Evolutionary conservation across 495 filamentous ascomycete genomes (phyloP).

Genomic region (Aspergillus coremiiformis): DNA sequence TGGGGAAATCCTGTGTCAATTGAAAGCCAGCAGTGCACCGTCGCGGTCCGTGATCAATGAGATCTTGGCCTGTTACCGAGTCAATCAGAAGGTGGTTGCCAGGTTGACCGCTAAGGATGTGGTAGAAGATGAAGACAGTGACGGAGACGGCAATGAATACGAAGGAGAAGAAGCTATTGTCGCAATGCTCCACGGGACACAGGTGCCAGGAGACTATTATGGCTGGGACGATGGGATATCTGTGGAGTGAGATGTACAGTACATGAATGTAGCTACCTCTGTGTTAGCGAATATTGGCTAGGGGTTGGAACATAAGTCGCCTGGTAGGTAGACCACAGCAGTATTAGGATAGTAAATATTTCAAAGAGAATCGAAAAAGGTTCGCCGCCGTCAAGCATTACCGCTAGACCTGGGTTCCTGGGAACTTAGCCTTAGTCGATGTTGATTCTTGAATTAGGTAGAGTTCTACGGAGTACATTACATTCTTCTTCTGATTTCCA

Average conservation of each 20-base stretch:
- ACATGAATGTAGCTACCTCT: too few relatives aligned
- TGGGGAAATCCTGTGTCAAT: constrained; percentile 51
- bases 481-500: too few relatives aligned
- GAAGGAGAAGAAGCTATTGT: constrained; percentile 31
- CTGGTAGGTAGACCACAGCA: too few relatives aligned
- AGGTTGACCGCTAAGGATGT: constrained; percentile 18
- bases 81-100: constrained; percentile 28
- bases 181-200: constrained; percentile 20
- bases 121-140: constrained; percentile 12
- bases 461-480: too few relatives aligned
- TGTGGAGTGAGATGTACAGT: constrained; percentile 14
- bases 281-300: too few relatives aligned
- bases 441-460: too few relatives aligned
- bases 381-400: too few relatives aligned
- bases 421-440: too few relatives aligned
- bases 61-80: constrained; percentile 24
- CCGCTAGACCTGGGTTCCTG: too few relatives aligned
- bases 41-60: constrained; percentile 24
- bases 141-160: constrained; percentile 17
- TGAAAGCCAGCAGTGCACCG: constrained; percentile 46
- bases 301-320: too few relatives aligned
- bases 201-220: constrained; percentile 12
- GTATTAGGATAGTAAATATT: too few relatives aligned
- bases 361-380: too few relatives aligned
- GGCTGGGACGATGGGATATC: constrained; percentile 22